Conservation (phyloP, 805 yeast species). For the Debaryomyces tyrocola region DNA sequence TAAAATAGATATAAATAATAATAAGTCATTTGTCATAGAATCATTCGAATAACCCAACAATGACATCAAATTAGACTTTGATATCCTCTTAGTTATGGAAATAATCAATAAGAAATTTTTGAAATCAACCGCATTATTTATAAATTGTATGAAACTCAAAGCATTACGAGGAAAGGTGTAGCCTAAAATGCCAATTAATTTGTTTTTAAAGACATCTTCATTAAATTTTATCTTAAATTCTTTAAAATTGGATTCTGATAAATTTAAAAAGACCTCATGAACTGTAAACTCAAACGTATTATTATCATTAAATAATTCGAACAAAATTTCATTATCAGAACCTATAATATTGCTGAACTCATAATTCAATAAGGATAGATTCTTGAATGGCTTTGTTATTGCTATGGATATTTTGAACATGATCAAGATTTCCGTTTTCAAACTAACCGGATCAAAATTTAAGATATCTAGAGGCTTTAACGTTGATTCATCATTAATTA, state of each 20-base stretch:
- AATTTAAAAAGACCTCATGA: conserved; percentile 17
- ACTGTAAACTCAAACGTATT: conserved; percentile 13
- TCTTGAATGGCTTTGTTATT: conserved; percentile 29
- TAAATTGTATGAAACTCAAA: neutral
- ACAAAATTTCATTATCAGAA: neutral
- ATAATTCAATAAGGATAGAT: conserved; percentile 19
- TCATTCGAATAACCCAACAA: conserved; percentile 25
- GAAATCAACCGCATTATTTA: conserved; percentile 21
- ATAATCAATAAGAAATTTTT: conserved; percentile 31
- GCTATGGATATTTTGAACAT: conserved; percentile 25
- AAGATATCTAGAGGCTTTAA: conserved; percentile 1
- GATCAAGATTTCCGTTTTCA: conserved; percentile 20
- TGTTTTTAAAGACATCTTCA: conserved; percentile 5
- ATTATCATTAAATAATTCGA: conserved; percentile 18
- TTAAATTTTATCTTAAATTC: conserved; percentile 12
- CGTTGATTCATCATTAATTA: conserved; percentile 6
- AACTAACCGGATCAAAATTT: neutral
- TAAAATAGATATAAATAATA: conserved; percentile 24
- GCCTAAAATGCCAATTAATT: conserved; percentile 13
- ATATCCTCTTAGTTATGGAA: conserved; percentile 22
- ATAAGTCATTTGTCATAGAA: conserved; percentile 18
- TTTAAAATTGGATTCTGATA: conserved; percentile 20
- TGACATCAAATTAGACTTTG: conserved; percentile 20
- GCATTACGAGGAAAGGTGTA: conserved; percentile 15
- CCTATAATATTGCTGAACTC: neutral